Conservation (phyloP, 805 yeast species). For the Candida suzukii region DNA sequence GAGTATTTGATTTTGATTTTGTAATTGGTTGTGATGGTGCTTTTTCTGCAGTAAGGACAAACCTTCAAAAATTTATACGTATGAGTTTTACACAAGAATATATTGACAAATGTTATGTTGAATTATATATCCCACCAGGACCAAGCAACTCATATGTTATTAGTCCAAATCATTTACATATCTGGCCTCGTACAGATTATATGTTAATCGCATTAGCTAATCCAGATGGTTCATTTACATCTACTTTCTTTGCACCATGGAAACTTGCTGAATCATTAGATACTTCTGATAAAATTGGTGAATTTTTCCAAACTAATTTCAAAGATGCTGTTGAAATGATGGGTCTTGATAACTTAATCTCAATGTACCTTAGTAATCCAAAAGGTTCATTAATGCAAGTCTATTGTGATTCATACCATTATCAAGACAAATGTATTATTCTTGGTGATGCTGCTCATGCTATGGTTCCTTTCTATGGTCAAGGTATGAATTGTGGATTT, state of each 20-base stretch:
- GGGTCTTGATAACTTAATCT: slow-evolving; percentile 46
- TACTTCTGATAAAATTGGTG: slow-evolving; percentile 31
- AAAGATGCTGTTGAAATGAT: slow-evolving; percentile 69
- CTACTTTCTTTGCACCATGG: slow-evolving; percentile 86
- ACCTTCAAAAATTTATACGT: slow-evolving; percentile 56
- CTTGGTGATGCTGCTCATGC: slow-evolving; percentile 95
- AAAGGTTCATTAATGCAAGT: slow-evolving; percentile 74
- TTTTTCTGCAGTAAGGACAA: slow-evolving; percentile 63
- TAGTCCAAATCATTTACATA: slow-evolving; percentile 75
- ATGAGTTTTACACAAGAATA: slow-evolving; percentile 72
- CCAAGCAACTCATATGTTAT: slow-evolving; percentile 37
- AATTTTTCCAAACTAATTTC: slow-evolving; percentile 56
- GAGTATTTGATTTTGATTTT: slow-evolving; percentile 35
- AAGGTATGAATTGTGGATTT: slow-evolving; percentile 94
- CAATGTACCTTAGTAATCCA: slow-evolving; percentile 54
- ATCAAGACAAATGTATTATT: slow-evolving; percentile 52
- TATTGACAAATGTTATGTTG: slow-evolving; percentile 79
- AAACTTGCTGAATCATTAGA: slow-evolving; percentile 46
- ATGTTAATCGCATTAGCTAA: slow-evolving; percentile 92
- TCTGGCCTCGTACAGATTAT: slow-evolving; percentile 83
- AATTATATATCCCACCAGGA: slow-evolving; percentile 65
- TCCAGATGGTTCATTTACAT: slow-evolving; percentile 78
- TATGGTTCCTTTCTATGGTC: slow-evolving; percentile 98
- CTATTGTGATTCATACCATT: slow-evolving; percentile 63
- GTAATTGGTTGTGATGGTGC: slow-evolving; percentile 86